Conservation (phyloP, 2,329 filamentous ascomycete species). For the Neofusicoccum ribis region DNA sequence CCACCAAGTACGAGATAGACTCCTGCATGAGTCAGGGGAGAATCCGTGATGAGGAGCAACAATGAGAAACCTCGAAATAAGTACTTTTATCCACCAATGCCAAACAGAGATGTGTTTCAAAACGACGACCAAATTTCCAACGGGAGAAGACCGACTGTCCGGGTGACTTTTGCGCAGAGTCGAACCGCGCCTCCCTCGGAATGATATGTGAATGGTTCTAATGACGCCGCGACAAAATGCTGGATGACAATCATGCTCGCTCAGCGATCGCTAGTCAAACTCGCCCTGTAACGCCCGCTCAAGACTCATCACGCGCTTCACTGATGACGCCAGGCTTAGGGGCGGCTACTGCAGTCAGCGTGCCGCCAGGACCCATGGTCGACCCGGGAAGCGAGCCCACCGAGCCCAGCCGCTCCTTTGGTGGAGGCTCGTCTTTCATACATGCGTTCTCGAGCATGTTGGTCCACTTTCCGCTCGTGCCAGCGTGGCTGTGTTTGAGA, state of each 20-base stretch:
- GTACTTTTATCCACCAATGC: slow-evolving; percentile 19
- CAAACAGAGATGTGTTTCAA: slow-evolving; percentile 15
- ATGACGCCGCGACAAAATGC: slow-evolving; percentile 19
- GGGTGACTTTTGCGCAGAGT: not conserved
- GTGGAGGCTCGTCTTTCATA: slow-evolving; percentile 82
- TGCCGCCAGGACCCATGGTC: slow-evolving; percentile 25
- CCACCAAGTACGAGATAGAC: slow-evolving; percentile 17
- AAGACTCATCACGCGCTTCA: slow-evolving; percentile 42
- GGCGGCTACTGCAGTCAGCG: slow-evolving; percentile 24
- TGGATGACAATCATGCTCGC: slow-evolving; percentile 20
- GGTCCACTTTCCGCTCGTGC: slow-evolving; percentile 97
- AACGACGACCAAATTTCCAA: slow-evolving; percentile 7
- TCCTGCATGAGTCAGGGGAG: not conserved
- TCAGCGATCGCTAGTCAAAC: slow-evolving; percentile 18
- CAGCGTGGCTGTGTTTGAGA: slow-evolving; percentile 94
- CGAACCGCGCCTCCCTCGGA: not conserved
- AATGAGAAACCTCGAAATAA: slow-evolving; percentile 16
- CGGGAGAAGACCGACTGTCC: not conserved
- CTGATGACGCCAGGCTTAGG: slow-evolving; percentile 38
- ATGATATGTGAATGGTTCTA: slow-evolving; percentile 19
- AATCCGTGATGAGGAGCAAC: slow-evolving; percentile 1
- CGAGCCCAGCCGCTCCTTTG: slow-evolving; percentile 42
- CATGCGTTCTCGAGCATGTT: slow-evolving; percentile 97
- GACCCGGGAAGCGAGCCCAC: slow-evolving; percentile 34
- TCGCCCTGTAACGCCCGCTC: slow-evolving; percentile 24